Evolutionary conservation across 257 asterid species (phyloP), one percentile per base, ranked within the genome.

Genomic region (Cynanchum wilfordii): DNA sequence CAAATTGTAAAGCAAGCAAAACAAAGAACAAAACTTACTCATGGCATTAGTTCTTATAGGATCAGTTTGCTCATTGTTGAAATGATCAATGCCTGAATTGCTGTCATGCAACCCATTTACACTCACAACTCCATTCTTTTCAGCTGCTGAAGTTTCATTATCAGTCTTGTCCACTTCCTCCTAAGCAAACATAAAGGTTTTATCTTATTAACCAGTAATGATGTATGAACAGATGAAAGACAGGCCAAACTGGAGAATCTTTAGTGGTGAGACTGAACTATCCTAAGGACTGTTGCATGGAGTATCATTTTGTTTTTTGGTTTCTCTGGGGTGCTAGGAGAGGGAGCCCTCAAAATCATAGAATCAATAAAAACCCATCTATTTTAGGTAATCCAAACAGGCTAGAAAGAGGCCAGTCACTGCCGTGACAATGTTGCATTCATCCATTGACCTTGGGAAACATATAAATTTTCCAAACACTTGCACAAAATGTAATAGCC

Each of bases 41-140:
- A 87, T 83, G 49, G 98, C 97, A 60, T 88, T 89, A 50, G 96
- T 72, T 65, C 79, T 77, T 82, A 84, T 75, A 63, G 95, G 99
- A 81, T 90, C 87, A 71, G 70, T 80, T 84, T 94, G 90, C 72
- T 92, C 96, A 25, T 82, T 78, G 62, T 86, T 81, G 85, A 95
- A 95, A 75, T 80, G 89, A 84, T 95, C 99, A 71, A 92, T 67
- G 78, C 97, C 92, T 57, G 87, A 71, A 71, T 78, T 87, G 73
- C 77, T 82, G 52, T 72, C 52, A 54, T 38, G 58, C 24, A 73
- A 57, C 45, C 68, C 79, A 73, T 77, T 75, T 5, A 57, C 65
- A 77, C 73, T 67, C n/a, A 70, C 77, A 44, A 19, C 69, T 60
- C 76, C 79, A 75, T 56, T 71, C 5, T 58, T 75, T 74, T 84